phyloP scores from a whole-genome alignment of 352 stramenopile genomes.

The Globisporangium paroecandrum region DNA sequence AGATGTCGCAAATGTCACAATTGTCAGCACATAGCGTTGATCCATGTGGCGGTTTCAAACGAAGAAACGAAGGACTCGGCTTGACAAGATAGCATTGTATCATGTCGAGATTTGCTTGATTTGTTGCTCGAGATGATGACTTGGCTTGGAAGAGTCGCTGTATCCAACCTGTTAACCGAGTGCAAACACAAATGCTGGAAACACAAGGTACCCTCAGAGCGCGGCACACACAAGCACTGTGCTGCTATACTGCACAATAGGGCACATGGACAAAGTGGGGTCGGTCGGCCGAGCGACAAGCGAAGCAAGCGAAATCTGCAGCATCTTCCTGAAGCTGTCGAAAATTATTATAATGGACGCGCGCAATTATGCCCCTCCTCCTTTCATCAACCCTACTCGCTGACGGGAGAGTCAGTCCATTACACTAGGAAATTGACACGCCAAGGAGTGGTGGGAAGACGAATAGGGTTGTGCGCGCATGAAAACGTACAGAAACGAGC shows the following conservation, averaged over 20 bases:
- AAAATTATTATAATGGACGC: background rate
- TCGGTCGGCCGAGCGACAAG: no score
- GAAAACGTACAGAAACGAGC: background rate
- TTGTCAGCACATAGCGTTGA: background rate
- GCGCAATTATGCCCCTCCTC: background rate
- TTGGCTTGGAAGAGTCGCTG: background rate
- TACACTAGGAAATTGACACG: slow-evolving; percentile 6
- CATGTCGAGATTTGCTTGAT: background rate
- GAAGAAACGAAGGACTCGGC: no score
- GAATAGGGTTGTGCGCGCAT: background rate
- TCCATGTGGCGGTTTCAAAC: no score
- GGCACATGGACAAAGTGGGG: no score
- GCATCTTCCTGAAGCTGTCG: background rate
- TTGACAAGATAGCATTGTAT: no score
- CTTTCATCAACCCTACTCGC: background rate
- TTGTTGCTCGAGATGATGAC: background rate
- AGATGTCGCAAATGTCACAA: background rate
- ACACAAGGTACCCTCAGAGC: background rate
- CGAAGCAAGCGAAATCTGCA: background rate
- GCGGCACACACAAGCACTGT: background rate
- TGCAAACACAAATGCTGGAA: background rate
- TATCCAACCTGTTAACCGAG: background rate
- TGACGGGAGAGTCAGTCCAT: slow-evolving; percentile 14
- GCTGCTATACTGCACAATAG: no score
- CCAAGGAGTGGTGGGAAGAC: background rate